A percentile compares a stretch with the other conserved stretches of the same genome.
Conservation (phyloP, 495 filamentous ascomycete species). For the Penicillium salamii region DNA sequence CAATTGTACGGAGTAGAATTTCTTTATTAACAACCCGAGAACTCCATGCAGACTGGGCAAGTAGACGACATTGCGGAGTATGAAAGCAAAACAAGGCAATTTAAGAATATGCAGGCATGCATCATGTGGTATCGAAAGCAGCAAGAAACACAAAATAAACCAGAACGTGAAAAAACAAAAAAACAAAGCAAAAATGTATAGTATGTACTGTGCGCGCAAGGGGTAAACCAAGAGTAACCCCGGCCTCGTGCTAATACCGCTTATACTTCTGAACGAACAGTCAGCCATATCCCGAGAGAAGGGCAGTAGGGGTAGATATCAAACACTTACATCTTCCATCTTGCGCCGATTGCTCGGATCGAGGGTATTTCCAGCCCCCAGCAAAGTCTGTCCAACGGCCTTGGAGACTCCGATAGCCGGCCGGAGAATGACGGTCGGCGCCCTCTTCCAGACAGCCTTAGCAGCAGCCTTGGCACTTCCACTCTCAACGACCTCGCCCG, state of each 20-base stretch:
- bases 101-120: background rate
- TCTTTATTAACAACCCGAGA: constrained; percentile 1
- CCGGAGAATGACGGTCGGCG: constrained; percentile 85
- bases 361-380: constrained; percentile 91
- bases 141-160: constrained; percentile 8
- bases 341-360: constrained; percentile 79
- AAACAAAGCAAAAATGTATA: background rate
- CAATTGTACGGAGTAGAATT: background rate
- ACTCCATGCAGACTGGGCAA: constrained; percentile 4
- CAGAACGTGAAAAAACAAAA: too few relatives aligned
- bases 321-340: constrained; percentile 77
- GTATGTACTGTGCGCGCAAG: constrained; percentile 1
- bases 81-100: constrained; percentile 2
- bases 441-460: constrained; percentile 72
- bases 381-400: constrained; percentile 81
- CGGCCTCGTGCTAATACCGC: constrained; percentile 21
- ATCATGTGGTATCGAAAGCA: constrained; percentile 11
- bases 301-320: background rate
- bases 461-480: constrained; percentile 78
- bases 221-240: background rate
- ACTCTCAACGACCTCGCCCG: constrained; percentile 85
- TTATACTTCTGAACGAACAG: constrained; percentile 39
- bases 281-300: constrained; percentile 5
- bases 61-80: background rate
- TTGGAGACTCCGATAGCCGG: constrained; percentile 89